Evolutionary conservation across 495 filamentous ascomycete species (phyloP), one percentile per base, ranked within the genome.

Genomic region (Penicillium herquei): DNA sequence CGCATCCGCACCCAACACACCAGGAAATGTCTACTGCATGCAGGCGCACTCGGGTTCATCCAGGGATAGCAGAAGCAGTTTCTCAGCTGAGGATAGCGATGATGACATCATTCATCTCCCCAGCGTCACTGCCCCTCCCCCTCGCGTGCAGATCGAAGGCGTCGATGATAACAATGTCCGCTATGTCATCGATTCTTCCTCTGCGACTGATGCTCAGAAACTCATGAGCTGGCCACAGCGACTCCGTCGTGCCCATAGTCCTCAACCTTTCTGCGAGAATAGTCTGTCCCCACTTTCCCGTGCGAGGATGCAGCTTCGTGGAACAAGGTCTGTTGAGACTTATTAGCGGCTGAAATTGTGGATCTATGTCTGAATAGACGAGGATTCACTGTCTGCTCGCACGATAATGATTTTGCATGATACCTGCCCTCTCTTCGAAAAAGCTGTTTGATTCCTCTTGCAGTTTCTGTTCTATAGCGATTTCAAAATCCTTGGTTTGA

Each of bases 81-180:
- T 59, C 49, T 64, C 69, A 10, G 14, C 37, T 12, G 55, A 73
- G 31, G 74, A 72, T 21, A 65, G 61, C 5, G 73, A 77, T 37
- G 69, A 72, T 47, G 72, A 75, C 7, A 70, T 77, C 42, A 68
- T 75, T 39, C 68, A 73, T 9, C 64, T 77, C 6, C 74, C 74
- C 9, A 73, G 70, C 32, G 55, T 69, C 17, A 59, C 26, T 9
- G 49, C 58, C 0, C 50, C 55, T 3, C 55, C 63, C 13, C 72
- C 72, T 6, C 67, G 60, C 7, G 61, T 71, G 7, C 68, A 70
- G 30, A 68, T 75, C 35, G 67, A 74, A 30, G 67, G 68, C 10
- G 69, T 76, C 10, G 75, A 76, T 32, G 64, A 69, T 35, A 73
- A 76, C 44, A 73, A 73, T 45, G 70, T 73, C 7, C 59, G 63